Evolutionary conservation across 306 rosid genomes (phyloP), one percentile per base, ranked within the genome.

Genomic region (Mucuna pruriens): DNA sequence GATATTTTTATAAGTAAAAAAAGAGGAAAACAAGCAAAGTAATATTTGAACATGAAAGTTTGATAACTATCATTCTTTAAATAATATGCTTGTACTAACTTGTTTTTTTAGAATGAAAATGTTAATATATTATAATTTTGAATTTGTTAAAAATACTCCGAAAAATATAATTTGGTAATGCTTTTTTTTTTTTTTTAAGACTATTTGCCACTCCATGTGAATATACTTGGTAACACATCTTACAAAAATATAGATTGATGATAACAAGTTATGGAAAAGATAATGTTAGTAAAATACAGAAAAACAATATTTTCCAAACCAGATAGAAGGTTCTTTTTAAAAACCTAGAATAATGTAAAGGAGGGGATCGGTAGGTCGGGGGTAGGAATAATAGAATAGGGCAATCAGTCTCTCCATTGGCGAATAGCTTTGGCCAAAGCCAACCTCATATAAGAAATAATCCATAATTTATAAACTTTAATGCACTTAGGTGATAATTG

Each of bases 371-470:
- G 75, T 66, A 65, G 82, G 67, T 51, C 3, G 51, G 49, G 3
- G 9, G 31, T 33, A 67, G 39, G 22, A 29, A 2, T 42, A 29
- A 40, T 55, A 69, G 67, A 82, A 68, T 16, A 46, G 44, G 29
- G 46, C 73, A 68, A n/a, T 57, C 48, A 66, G 7, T 7, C 10
- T 54, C 71, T 40, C 36, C 57, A 11, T 57, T 55, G 75, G 45
- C 71, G 7, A 82, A 55, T 75, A 33, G 77, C 81, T 16, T 75
- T 34, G 16, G 58, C 69, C 54, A 66, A 66, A 78, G 29, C 66
- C n/a, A 72, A 49, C 40, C 45, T 62, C 17, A 8, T 13, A 8
- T 0, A n/a, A 61, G 10, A 29, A 38, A 65, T 13, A 36, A 65
- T 5, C 54, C 66, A 39, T 71, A 25, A 29, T 69, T 68, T n/a